Percentiles rank a stretch among this genome's conserved stretches.
Conservation (phyloP, 2,329 filamentous ascomycete species). For the Immersiporthe knoxdaviesiana region DNA sequence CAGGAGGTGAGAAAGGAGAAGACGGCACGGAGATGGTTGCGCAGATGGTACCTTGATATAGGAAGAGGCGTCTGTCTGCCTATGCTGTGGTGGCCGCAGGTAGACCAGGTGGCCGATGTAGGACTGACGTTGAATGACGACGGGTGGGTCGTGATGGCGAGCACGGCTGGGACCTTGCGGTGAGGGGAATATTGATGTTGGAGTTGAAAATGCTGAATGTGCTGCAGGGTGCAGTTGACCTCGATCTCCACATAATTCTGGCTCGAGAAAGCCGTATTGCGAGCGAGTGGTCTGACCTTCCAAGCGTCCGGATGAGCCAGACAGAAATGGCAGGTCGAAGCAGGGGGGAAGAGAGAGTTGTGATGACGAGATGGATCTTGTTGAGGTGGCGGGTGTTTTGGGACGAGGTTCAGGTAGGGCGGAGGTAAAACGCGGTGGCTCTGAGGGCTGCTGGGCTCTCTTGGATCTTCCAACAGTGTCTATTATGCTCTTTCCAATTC, state of each 20-base stretch:
- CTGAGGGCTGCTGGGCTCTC: background rate
- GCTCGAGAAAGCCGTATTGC: conserved; percentile 13
- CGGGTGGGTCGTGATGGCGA: conserved; percentile 7
- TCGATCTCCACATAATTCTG: conserved; percentile 27
- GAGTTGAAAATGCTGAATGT: conserved; percentile 22
- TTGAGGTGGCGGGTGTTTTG: conserved; percentile 5
- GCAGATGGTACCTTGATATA: conserved; percentile 13
- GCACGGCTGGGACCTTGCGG: conserved; percentile 15
- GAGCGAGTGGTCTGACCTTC: conserved; percentile 28
- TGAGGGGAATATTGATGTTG: conserved; percentile 27
- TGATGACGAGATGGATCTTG: conserved; percentile 23
- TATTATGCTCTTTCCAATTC: conserved; percentile 7
- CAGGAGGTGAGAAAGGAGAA: background rate
- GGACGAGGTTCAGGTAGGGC: conserved; percentile 10
- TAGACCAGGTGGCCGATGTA: conserved; percentile 27
- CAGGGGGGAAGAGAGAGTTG: conserved; percentile 20
- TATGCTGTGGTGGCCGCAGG: conserved; percentile 15
- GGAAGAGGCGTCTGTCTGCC: conserved; percentile 18
- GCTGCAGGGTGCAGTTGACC: conserved; percentile 18
- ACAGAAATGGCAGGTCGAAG: conserved; percentile 23
- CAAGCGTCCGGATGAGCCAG: conserved; percentile 19
- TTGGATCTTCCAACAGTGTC: conserved; percentile 1
- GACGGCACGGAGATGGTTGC: background rate
- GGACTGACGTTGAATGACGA: conserved; percentile 15
- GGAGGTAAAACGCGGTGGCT: conserved; percentile 13